Base-by-base conservation (phyloP, 2,329 filamentous ascomycete species). In the Berkeleyomyces basicola region DNA sequence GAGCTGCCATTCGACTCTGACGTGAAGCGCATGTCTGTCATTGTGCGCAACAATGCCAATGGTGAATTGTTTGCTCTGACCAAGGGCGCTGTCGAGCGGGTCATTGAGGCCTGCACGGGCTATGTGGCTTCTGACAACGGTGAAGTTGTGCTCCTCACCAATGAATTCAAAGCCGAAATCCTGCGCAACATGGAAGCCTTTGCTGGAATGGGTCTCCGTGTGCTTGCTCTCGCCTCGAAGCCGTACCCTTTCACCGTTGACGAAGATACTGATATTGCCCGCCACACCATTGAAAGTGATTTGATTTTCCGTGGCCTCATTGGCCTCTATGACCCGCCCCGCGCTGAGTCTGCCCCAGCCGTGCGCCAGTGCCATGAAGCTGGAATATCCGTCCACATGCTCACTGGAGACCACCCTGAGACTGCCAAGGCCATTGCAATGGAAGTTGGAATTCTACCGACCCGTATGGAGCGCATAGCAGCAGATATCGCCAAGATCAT, bases 1-100 rank as follows among this genome's bases (percentile, higher is more conserved):
- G 85, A 88, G 69, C 83, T 85, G 60, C 84, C 84, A 0, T 88
- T 88, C 69, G 85, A 87, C 68, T 87, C 83, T 0, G 82, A 83
- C 65, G 80, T 87, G 67, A 88, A 88, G 75, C 83, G 83, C 65
- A 88, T 88, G 85, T 86, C 84, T 0, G 84, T 87, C 49, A 79
- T 87, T 62, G 85, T 84, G 71, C 71, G 73, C 64, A 67, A 76
- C 61, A 75, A 72, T 66, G 70, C 75, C 46, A 68, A 66, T 3
- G 67, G 58, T 11, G 61, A 71, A 36, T 68, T 69, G 9, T 70
- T 65, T 36, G 72, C 70, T 0, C 82, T 80, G 68, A 82, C 80
- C 65, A 84, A 84, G 69, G 83, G 83, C 64, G 85, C 85, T 2
- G 85, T 87, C 3, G 85, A 88, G 70, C 77, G 84, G 44, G 79